These are phyloP conservation scores for Pharus latifolius DNA, from an alignment of 176 grass and related monocot genomes.

Conservation along the genomic window DNA sequence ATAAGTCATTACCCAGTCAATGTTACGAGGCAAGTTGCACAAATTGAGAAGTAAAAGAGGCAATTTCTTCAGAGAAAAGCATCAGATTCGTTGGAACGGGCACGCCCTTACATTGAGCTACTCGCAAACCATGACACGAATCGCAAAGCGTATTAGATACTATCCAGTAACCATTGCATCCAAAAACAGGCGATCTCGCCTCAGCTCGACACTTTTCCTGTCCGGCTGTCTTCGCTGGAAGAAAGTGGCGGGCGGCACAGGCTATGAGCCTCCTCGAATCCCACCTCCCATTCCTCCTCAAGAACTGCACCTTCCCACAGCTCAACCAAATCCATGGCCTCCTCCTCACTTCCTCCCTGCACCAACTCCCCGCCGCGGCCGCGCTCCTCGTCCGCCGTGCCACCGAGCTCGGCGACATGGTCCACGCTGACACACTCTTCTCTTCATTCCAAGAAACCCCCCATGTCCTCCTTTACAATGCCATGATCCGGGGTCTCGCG, in stretches of 20 bases:
- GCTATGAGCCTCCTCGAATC: background rate
- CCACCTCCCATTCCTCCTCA: background rate
- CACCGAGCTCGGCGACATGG: constrained; percentile 27
- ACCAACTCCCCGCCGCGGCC: background rate
- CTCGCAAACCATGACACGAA: too few relatives aligned
- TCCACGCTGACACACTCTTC: constrained; percentile 35
- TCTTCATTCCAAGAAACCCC: background rate
- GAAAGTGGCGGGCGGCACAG: background rate
- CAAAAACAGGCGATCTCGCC: background rate
- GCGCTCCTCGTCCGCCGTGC: constrained; percentile 37
- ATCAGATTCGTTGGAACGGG: too few relatives aligned
- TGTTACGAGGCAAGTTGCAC: too few relatives aligned
- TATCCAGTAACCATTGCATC: background rate
- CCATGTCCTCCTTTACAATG: constrained; percentile 31
- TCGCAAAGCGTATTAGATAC: background rate
- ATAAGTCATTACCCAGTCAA: too few relatives aligned
- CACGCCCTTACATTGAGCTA: too few relatives aligned
- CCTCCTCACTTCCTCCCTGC: constrained; percentile 18
- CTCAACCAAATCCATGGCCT: constrained; percentile 24
- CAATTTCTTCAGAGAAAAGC: too few relatives aligned
- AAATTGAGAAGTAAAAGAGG: background rate
- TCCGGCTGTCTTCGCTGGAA: background rate
- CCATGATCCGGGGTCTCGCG: constrained; percentile 26
- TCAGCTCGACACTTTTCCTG: too few relatives aligned
- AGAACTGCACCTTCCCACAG: constrained; percentile 1